Evolutionary conservation across 2,329 filamentous ascomycete genomes (phyloP), one percentile per base, ranked within the genome.

Genomic region (Fusarium burgessii): DNA sequence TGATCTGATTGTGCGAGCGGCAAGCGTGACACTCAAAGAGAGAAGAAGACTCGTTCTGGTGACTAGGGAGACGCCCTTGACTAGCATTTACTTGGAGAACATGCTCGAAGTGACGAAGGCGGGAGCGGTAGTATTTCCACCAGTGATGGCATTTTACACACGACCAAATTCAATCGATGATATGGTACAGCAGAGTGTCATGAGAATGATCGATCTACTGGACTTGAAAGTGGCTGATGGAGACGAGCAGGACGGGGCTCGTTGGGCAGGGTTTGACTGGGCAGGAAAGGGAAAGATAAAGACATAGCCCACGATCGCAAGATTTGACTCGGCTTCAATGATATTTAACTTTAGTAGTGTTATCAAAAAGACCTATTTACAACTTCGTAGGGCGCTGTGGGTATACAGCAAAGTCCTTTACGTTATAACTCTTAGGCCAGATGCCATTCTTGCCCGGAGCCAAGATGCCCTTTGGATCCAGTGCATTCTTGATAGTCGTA

Each of bases 401-500:
- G 0, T 11, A 5, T 6, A 70, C 17, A 1, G 46, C 27, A 36
- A 66, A 70, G 18, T 62, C 38, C 2, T 46, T 33, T 0, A 32
- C 61, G 13, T 66, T 36, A 18, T 71, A 71, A 1, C 42, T 42
- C 25, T 13, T 43, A 0, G 68, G 69, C 71, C 71, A 73, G 6
- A 73, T 66, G 0, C 71, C 70, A 23, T 68, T 71, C 35, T 65
- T 73, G 1, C 70, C 70, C 0, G 71, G 71, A 2, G 71, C 67
- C 5, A 73, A 33, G 13, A 73, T 73, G 13, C 71, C 71, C 15
- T 73, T 73, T 0, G 71, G 71, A 33, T 73, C 71, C 1, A 73
- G 17, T 1, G 63, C 54, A 29, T 73, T 51, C 42, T 73, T 73
- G 18, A 71, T 68, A 0, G 20, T 42, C 0, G 38, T 58, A 20